Percentiles rank a stretch among this genome's conserved stretches.
Conservation (phyloP, 768 basidiomycete species). For the Auricularia sp. region DNA sequence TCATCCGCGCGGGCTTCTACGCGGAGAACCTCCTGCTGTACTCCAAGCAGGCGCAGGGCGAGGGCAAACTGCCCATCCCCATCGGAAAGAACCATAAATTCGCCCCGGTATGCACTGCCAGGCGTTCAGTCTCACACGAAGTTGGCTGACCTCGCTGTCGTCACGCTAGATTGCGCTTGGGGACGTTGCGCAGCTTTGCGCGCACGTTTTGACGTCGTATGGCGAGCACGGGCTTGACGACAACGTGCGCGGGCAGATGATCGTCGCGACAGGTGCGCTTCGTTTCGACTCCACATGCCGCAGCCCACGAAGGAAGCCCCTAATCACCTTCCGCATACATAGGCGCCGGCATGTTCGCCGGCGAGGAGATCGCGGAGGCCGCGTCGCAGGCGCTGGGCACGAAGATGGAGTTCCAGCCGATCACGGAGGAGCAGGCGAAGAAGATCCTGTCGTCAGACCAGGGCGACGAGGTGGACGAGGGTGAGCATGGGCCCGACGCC, state of each 20-base stretch:
- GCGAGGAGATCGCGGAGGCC: conserved; percentile 17
- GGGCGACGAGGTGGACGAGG: not conserved
- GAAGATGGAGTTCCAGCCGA: conserved; percentile 18
- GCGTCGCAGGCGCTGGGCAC: conserved; percentile 14
- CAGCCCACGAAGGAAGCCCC: too few species aligned
- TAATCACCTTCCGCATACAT: too few species aligned
- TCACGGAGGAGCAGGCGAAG: conserved; percentile 12
- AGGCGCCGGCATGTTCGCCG: conserved; percentile 13
- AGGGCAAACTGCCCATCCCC: conserved; percentile 18
- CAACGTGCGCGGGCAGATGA: conserved; percentile 18
- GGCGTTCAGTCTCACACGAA: too few species aligned
- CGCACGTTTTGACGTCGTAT: conserved; percentile 17
- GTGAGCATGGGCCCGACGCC: not conserved
- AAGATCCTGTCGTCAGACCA: not conserved
- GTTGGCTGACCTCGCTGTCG: too few species aligned
- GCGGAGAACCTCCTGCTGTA: conserved; percentile 22
- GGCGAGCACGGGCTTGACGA: conserved; percentile 23
- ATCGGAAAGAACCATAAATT: conserved; percentile 19
- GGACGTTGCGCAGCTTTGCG: conserved; percentile 19
- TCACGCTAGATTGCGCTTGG: conserved; percentile 18
- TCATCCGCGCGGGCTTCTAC: conserved; percentile 23
- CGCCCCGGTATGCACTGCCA: conserved; percentile 16
- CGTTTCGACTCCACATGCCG: not conserved
- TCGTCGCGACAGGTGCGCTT: conserved; percentile 16
- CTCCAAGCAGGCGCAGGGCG: conserved; percentile 17